Evolutionary conservation across 805 yeast species (phyloP), one percentile per base, ranked within the genome.

Genomic region (Metschnikowia similis): DNA sequence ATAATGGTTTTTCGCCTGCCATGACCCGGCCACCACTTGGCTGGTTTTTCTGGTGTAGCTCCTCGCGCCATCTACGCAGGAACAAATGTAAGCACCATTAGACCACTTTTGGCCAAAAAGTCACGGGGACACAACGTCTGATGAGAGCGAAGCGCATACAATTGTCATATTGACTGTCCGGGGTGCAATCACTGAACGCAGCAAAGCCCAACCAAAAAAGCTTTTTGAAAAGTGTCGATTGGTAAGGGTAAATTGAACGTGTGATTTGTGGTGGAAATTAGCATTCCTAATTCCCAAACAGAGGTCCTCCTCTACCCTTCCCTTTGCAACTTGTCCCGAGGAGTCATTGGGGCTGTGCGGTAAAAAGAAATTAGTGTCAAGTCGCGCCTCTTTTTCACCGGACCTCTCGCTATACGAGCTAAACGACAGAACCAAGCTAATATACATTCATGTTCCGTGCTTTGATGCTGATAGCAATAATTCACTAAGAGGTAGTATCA

Each of bases 1-100:
- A 80, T 48, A 80, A 67, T 35, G 46, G 46, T 43, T 28, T 43
- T 28, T 43, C 37, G 21, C 37, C 45, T n/a, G 45, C 37, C 45
- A 41, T 41, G 21, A 17, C 31, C 21, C 34, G 21, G 4, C 21
- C 6, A 8, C n/a, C 37, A n/a, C 11, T 8, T 11, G 11, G 13
- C 10, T 32, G 26, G 28, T 32, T 41, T 41, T 41, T 41, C 30
- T n/a, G 10, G 10, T 32, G 34, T 32, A 16, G 39, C 7, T 27
- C 11, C 30, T 26, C 45, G 37, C 45, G 16, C 45, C 8, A 13
- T 34, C 14, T 41, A 31, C 36, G 36, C 45, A 41, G 45, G 45
- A 41, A 21, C 34, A n/a, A 32, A 32, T 26, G 45, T 41, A 41
- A 41, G 45, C 45, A 41, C 37, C 7, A 21, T 21, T 21, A 21